These are phyloP conservation scores for Porcisia hertigi DNA, from an alignment of 208 protist genomes.

Conservation along the genomic window DNA sequence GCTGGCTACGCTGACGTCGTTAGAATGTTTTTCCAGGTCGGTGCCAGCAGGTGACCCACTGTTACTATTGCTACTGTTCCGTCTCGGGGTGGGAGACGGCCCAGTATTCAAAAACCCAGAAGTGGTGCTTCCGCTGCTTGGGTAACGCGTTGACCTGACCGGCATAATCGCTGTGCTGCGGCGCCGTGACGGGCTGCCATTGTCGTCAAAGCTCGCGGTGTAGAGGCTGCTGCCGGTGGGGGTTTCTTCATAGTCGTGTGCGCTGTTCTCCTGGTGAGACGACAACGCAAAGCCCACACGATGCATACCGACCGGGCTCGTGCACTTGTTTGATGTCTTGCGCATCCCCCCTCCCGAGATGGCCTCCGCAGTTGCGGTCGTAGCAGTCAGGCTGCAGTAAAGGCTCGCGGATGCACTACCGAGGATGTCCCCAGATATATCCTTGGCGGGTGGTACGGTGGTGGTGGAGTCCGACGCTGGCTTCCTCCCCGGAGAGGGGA, in stretches of 20 bases:
- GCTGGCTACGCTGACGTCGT: not conserved
- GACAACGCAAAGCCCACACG: not conserved
- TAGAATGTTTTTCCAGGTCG: not conserved
- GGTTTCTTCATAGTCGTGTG: not conserved
- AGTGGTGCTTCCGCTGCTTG: not conserved
- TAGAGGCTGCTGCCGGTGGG: not conserved
- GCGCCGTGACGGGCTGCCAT: not conserved
- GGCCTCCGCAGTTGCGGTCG: not conserved
- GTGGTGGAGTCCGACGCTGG: not conserved
- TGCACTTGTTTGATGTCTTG: not conserved
- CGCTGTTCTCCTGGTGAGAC: not conserved
- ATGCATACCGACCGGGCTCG: not conserved
- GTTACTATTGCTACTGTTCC: not conserved
- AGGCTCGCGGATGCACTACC: not conserved
- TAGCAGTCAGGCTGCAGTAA: not conserved
- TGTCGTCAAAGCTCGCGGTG: not conserved
- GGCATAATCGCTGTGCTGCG: conserved; percentile 8
- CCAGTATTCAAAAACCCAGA: not conserved
- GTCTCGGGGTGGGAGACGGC: not conserved
- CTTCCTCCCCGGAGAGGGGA: conserved; percentile 7
- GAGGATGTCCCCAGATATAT: not conserved
- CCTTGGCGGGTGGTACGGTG: not conserved
- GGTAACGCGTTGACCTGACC: not conserved
- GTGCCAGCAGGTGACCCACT: not conserved
- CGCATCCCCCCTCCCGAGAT: not conserved